A percentile compares a stretch with the other conserved stretches of the same genome.
Evolutionary conservation across 2,329 filamentous ascomycete genomes (phyloP).

Genomic region (Aureobasidium sp.): DNA sequence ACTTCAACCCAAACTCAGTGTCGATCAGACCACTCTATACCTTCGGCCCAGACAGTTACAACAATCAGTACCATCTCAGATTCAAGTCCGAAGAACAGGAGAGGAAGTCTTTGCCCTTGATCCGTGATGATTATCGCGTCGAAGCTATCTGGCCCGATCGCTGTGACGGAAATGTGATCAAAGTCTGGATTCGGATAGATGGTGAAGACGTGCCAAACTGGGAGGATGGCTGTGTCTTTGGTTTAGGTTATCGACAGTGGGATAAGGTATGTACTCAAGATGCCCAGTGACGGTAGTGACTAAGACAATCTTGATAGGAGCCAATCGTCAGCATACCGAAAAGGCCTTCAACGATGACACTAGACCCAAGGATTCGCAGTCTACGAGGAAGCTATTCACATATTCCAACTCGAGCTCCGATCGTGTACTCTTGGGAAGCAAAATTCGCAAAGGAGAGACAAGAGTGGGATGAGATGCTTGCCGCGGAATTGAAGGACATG

Average conservation of each 20-base stretch:
- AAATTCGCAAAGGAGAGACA: not conserved
- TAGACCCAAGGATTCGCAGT: not conserved
- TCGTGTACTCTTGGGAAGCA: not conserved
- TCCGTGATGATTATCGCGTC: not conserved
- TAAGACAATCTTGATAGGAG: not conserved
- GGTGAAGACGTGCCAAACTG: not conserved
- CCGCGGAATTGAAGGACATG: not conserved
- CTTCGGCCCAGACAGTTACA: not conserved
- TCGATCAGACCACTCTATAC: no score
- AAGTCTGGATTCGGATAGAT: not conserved
- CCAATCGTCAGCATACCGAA: not conserved
- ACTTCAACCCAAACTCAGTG: not conserved
- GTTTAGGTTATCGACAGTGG: not conserved
- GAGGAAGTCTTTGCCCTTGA: not conserved
- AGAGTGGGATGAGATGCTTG: not conserved
- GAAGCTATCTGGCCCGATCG: not conserved
- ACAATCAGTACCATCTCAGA: not conserved
- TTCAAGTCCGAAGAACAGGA: not conserved
- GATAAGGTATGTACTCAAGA: not conserved
- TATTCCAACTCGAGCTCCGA: not conserved
- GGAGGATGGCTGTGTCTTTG: not conserved
- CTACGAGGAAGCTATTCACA: not conserved
- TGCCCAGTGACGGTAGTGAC: not conserved
- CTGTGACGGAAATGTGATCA: not conserved
- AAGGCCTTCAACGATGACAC: not conserved